Evolutionary conservation across 805 yeast genomes (phyloP).

Genomic region (Ogataea philodendri): DNA sequence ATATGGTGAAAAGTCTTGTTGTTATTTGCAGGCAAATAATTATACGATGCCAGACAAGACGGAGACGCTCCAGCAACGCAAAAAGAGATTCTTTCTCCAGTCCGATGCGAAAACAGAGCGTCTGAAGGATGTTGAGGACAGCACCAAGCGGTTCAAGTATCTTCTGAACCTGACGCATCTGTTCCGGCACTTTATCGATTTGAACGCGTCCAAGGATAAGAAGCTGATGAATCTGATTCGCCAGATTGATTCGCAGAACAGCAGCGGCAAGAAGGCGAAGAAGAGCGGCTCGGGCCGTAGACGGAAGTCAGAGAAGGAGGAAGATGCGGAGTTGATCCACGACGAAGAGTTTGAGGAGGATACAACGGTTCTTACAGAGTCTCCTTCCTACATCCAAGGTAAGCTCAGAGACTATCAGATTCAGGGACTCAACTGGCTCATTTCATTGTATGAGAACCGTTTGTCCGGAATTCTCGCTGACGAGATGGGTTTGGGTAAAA

Average conservation of each 20-base stretch:
- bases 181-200: conserved; percentile 83
- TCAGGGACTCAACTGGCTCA: conserved; percentile 94
- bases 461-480: conserved; percentile 94
- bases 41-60: conserved; percentile 9
- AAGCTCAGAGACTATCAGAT: conserved; percentile 84
- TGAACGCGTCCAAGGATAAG: conserved; percentile 76
- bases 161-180: conserved; percentile 78
- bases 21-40: conserved; percentile 6
- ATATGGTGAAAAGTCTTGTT: conserved; percentile 5
- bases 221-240: conserved; percentile 59
- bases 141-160: conserved; percentile 77
- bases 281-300: conserved; percentile 43
- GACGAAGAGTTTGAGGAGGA: conserved; percentile 72
- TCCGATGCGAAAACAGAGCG: conserved; percentile 59
- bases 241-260: conserved; percentile 51
- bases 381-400: conserved; percentile 80
- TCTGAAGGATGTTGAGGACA: conserved; percentile 56
- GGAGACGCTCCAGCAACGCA: conserved; percentile 41
- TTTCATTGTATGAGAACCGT: conserved; percentile 81
- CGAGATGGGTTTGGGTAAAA: conserved; percentile 98
- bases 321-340: conserved; percentile 84
- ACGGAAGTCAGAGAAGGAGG: conserved; percentile 91
- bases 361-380: conserved; percentile 75
- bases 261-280: conserved; percentile 32
- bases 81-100: conserved; percentile 46